Base-by-base conservation (phyloP, 1,284 basidiomycete species). In the Apiotrichum gamsii region DNA sequence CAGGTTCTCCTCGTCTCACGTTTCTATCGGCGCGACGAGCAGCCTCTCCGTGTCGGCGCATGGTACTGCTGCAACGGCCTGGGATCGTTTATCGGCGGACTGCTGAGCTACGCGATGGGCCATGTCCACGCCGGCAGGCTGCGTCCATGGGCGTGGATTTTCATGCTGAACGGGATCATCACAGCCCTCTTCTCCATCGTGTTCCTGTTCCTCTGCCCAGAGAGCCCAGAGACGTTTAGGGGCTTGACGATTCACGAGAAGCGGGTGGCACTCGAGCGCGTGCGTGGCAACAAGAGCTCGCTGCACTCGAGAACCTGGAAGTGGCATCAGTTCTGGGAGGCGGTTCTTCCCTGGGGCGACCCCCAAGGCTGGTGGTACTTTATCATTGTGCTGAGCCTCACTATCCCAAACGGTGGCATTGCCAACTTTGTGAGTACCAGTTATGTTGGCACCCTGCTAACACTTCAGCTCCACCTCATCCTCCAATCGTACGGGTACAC, bases 21-120 rank as follows among this genome's bases (percentile, higher is more conserved):
- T 10, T 72, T 66, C 51, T 72, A 72, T 47, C 61, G 55, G 41
- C 45, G 62, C 8, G 61, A 64, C 28, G 69, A 72, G 47, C 70
- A 72, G 52, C 62, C 65, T 1, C 51, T 64, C 10, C 54, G 63
- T 24, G 57, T 65, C 30, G 60, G 58, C 4, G n/a, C 62, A 24
- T 68, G 62, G 61, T 65, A 64, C 40, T 59, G 55, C 56, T 61
- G 59, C 35, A 67, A 69, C 41, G 67, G 67, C 10, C 32, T 58
- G 2, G 65, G 62, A 8, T 52, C 46, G 2, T 58, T 65, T 36
- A 47, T 59, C 35, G 67, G 65, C 32, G 61, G 56, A 2, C 47
- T 68, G 14, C 56, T 67, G 24, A 54, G 56, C 28, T 69, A 65
- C 56, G 65, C 58, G 8, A 62, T 65, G 44, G 65, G 64, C 3